Conservation (phyloP, 306 rosid species). For the Rosa lucieae region DNA sequence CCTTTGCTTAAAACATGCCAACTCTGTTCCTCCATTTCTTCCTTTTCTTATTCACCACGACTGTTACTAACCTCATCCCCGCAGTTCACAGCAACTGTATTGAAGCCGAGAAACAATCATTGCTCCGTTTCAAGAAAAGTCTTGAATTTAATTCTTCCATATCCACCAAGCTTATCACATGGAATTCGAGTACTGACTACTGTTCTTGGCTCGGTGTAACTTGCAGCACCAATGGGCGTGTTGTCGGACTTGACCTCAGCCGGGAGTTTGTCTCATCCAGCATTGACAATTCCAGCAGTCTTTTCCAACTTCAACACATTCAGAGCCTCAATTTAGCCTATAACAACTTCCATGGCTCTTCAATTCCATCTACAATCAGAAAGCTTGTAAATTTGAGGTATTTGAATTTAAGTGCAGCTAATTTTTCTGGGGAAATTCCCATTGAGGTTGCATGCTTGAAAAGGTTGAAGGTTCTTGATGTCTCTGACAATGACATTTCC, state of each 20-base stretch:
- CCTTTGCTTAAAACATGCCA: background rate
- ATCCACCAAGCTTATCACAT: background rate
- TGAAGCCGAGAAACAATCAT: background rate
- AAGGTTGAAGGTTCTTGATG: too few relatives aligned
- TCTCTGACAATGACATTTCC: too few relatives aligned
- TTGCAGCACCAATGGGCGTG: background rate
- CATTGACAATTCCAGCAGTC: background rate
- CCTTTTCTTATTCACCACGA: background rate
- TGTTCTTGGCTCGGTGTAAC: background rate
- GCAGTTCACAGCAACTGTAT: background rate
- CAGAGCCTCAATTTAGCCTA: too few relatives aligned
- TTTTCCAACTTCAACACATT: background rate
- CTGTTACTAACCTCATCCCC: background rate
- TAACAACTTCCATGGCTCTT: background rate
- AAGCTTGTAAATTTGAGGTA: conserved; percentile 20
- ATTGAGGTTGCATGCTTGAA: background rate
- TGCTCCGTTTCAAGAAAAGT: background rate
- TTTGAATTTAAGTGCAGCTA: background rate
- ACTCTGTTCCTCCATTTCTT: background rate
- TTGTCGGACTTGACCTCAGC: background rate
- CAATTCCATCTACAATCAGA: conserved; percentile 25
- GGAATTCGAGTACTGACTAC: background rate
- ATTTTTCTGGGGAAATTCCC: background rate
- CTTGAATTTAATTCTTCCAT: background rate
- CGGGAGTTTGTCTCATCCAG: background rate